phyloP scores from a whole-genome alignment of 306 rosid genomes.

The Pueraria montana region DNA sequence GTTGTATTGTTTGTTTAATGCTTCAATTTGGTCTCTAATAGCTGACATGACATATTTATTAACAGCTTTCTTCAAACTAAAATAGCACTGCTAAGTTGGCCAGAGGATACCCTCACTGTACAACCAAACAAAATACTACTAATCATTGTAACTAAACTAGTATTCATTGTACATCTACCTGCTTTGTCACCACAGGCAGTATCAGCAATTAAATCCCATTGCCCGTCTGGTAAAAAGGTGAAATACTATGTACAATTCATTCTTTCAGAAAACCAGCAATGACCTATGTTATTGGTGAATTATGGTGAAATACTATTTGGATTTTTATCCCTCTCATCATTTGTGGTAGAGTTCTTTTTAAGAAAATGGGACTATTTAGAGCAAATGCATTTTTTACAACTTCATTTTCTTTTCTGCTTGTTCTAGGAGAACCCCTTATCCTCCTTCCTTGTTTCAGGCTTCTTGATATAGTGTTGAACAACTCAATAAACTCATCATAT shows the following conservation, averaged over 20 bases:
- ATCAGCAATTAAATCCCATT: not conserved
- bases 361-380: constrained; percentile 10
- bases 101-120: constrained; percentile 31
- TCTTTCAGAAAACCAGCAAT: constrained; percentile 8
- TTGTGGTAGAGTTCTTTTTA: constrained; percentile 23
- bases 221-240: constrained; percentile 6
- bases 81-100: constrained; percentile 21
- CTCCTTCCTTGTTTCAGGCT: constrained; percentile 7
- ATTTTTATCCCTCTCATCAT: constrained; percentile 5
- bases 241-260: not conserved
- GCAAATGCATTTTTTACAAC: not conserved
- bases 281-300: constrained; percentile 8
- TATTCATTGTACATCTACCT: constrained; percentile 6
- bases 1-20: constrained; percentile 11
- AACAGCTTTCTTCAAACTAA: constrained; percentile 28
- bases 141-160: not conserved
- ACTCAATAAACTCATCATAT: constrained; percentile 24
- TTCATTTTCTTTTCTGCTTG: not conserved
- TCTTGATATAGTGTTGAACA: constrained; percentile 27
- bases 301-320: not conserved
- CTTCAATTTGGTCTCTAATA: constrained; percentile 8
- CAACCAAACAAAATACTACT: constrained; percentile 30
- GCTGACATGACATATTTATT: constrained; percentile 31
- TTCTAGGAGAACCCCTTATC: constrained; percentile 7
- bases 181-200: no score